Percentiles rank a stretch among this genome's conserved stretches.
phyloP scores from a whole-genome alignment of 805 yeast species.

The Wickerhamomyces canadensis region DNA sequence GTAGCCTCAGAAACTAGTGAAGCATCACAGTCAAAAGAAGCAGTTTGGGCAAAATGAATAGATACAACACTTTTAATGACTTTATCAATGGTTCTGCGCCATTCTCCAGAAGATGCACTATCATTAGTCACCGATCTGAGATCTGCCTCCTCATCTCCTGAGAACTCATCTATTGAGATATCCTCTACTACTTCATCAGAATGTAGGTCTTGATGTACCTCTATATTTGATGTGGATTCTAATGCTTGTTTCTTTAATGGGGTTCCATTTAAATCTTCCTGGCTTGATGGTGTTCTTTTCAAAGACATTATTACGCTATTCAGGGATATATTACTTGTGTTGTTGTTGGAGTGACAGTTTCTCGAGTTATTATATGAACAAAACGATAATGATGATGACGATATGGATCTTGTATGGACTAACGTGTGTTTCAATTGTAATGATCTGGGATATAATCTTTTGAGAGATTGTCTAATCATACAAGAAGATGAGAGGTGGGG shows the following conservation, averaged over 20 bases:
- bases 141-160: not conserved
- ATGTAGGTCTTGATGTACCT: not conserved
- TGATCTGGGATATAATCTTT: no score
- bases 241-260: no score
- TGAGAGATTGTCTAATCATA: no score
- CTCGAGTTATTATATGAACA: no score
- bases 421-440: no score
- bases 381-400: no score
- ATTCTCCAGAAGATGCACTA: conserved; percentile 34
- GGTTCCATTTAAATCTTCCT: not conserved
- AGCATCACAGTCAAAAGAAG: conserved; percentile 79
- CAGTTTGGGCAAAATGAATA: conserved; percentile 82
- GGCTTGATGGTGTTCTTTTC: not conserved
- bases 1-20: conserved; percentile 88
- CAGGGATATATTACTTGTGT: no score
- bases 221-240: not conserved
- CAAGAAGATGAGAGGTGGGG: no score
- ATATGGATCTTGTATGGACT: no score
- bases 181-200: conserved; percentile 2
- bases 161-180: conserved; percentile 1
- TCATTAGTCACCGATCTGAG: conserved; percentile 1
- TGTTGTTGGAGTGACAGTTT: no score
- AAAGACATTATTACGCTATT: not conserved
- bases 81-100: conserved; percentile 78
- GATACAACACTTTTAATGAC: conserved; percentile 87